Conservation (phyloP, 345 rosid species). For the Conringia planisiliqua region DNA sequence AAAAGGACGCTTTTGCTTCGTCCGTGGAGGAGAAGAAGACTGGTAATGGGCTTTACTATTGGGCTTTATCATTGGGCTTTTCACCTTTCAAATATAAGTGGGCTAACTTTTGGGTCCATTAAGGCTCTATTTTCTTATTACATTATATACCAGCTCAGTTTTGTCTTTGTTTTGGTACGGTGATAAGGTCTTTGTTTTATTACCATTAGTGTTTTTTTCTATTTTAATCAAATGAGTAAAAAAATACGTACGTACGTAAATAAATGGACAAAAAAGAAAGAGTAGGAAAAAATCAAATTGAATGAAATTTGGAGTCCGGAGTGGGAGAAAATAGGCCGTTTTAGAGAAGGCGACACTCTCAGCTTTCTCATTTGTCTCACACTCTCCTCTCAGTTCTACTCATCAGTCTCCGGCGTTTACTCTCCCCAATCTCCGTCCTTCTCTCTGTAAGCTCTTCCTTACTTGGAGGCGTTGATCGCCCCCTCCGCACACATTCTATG, state of each 20-base stretch:
- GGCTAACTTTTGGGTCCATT: neutral
- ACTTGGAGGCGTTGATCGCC: neutral
- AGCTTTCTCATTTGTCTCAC: neutral
- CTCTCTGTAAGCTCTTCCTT: slow-evolving; percentile 17
- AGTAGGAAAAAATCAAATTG: neutral
- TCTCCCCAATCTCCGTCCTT: slow-evolving; percentile 11
- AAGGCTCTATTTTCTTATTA: neutral
- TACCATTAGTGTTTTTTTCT: too few species aligned
- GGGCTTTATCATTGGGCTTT: neutral
- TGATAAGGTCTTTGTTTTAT: too few species aligned
- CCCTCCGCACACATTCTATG: neutral
- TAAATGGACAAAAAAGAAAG: neutral
- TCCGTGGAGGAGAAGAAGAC: too few species aligned
- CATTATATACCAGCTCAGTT: neutral
- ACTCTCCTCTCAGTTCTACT: neutral
- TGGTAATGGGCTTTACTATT: slow-evolving; percentile 15
- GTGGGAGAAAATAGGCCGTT: neutral
- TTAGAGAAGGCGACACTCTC: neutral
- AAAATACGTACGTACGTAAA: neutral
- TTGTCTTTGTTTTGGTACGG: neutral
- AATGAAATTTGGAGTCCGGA: slow-evolving; percentile 22
- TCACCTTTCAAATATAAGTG: neutral
- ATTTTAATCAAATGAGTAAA: too few species aligned
- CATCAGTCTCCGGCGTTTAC: neutral
- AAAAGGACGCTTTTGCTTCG: neutral